Conservation (phyloP, 129 eudicot species). For the Saposhnikovia divaricata region DNA sequence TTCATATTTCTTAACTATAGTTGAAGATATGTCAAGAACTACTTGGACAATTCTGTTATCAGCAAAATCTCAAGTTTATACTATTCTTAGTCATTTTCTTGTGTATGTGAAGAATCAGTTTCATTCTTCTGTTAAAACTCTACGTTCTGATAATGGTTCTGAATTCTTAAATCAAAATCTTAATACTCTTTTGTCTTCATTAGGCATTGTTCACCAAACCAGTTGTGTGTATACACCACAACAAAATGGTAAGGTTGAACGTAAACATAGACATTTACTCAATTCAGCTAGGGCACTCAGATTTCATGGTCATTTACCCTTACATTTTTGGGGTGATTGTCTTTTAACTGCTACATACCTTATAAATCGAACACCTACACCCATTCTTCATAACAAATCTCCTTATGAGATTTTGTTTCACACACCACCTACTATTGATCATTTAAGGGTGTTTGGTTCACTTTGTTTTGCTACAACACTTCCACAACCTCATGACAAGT, state of each 20-base stretch:
- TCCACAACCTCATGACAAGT: no score
- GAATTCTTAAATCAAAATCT: not conserved
- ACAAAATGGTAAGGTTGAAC: not conserved
- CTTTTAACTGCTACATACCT: no score
- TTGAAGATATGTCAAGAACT: no score
- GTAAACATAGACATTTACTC: not conserved
- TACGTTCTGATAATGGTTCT: not conserved
- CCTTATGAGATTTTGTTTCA: no score
- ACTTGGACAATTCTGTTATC: no score
- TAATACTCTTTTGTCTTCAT: not conserved
- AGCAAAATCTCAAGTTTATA: no score
- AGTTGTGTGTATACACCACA: not conserved
- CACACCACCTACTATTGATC: no score
- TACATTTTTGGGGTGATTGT: not conserved
- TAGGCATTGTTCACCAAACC: slow-evolving; percentile 7
- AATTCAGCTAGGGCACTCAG: not conserved
- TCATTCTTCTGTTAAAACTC: not conserved
- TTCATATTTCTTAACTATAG: no score
- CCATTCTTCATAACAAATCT: no score
- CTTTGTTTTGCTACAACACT: no score
- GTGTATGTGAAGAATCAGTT: not conserved
- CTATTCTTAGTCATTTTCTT: not conserved
- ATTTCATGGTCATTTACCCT: not conserved
- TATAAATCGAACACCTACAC: no score
- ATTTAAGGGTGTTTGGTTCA: no score